Evolutionary conservation across 139 green algal genomes (phyloP).

Genomic region (Tetraselmis chui): DNA sequence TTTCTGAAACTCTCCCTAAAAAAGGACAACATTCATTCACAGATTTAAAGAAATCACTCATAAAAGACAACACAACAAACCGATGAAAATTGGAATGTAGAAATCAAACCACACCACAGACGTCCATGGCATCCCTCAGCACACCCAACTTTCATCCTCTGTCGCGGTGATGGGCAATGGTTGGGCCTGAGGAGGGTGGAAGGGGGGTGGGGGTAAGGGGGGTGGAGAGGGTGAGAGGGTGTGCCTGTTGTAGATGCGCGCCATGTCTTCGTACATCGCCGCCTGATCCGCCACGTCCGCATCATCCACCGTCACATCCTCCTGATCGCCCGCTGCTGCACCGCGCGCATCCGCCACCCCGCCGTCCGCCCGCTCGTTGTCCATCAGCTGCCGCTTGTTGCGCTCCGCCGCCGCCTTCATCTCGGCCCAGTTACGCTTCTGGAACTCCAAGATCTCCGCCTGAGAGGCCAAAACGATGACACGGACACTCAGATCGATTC

Average conservation of each 20-base stretch:
- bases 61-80: too few relatives aligned
- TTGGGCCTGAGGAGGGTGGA: background rate
- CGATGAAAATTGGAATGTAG: too few relatives aligned
- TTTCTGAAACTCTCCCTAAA: too few relatives aligned
- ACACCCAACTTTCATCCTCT: too few relatives aligned
- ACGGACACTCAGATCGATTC: too few relatives aligned
- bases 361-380: background rate
- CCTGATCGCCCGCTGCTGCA: background rate
- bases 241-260: background rate
- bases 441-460: slow-evolving; percentile 4
- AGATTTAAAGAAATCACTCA: too few relatives aligned
- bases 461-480: background rate
- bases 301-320: background rate
- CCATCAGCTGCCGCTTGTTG: slow-evolving; percentile 30
- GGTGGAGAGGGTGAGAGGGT: too few relatives aligned
- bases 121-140: too few relatives aligned
- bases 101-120: too few relatives aligned
- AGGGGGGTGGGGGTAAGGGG: background rate
- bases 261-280: background rate
- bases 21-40: too few relatives aligned
- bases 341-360: slow-evolving; percentile 12
- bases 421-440: slow-evolving; percentile 27
- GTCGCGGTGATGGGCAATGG: too few relatives aligned
- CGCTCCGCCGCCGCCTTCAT: slow-evolving; percentile 39
- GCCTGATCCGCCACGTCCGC: background rate